Evolutionary conservation across 768 basidiomycete species (phyloP), one percentile per base, ranked within the genome.

Genomic region (Xerocomellus amylosporus): DNA sequence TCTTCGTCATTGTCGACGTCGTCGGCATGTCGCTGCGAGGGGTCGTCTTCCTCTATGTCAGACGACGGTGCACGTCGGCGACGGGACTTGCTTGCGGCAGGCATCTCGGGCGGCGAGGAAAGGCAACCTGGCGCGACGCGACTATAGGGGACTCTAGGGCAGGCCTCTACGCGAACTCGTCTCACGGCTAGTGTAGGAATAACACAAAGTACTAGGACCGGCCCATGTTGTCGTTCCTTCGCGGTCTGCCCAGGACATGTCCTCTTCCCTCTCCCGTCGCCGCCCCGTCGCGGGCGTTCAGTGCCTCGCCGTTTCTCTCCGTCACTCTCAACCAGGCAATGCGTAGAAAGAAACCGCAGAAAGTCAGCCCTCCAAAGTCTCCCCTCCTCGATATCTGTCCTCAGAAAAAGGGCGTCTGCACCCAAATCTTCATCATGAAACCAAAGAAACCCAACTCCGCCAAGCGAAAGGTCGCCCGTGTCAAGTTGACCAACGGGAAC

Each of bases 361-460:
- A 68, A 50, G 60, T 73, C 49, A 75, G 76, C 60, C 67, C 75
- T 15, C 62, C 72, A 43, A 81, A 83, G 60, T 86, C 95, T 0
- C 97, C 97, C 0, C 82, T 95, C 10, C 81, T 99, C 17, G 76
- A 88, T 49, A 77, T 71, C 24, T 87, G 83, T 65, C 90, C 89
- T 8, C 95, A 98, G 75, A 83, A 85, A 64, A 97, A 97, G 67
- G 97, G 91, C 44, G 94, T 99, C 56, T 91, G 91, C 70, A 83
- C 87, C 38, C 84, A 86, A 59, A 78, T 93, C 38, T 83, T 86
- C 61, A 90, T 85, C 49, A 83, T 81, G 60, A 90, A 86, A 63
- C 97, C 97, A 22, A 97, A 93, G 78, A 99, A 99, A 68, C 97
- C 97, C 58, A 99, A 99, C 73, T 98, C 96, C 12, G 95, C 95